Evolutionary conservation across 495 filamentous ascomycete species (phyloP), one percentile per base, ranked within the genome.

Genomic region (Penicillium maclennaniae): DNA sequence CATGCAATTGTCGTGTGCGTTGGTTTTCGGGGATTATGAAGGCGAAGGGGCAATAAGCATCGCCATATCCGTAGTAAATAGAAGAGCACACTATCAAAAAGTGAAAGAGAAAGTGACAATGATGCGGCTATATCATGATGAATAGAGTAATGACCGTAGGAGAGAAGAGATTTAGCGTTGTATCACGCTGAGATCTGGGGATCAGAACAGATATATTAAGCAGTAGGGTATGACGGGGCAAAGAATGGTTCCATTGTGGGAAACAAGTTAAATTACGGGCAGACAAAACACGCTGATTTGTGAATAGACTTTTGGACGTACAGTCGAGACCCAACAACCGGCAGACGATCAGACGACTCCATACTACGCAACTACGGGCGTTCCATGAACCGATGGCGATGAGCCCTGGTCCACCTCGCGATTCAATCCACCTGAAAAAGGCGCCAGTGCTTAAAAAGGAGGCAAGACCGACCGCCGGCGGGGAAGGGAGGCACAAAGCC

Each of bases 391-490:
- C 43, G 40, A 39, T 28, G 49, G n/a, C 40, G 45, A 49, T 50
- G 57, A 55, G 25, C 54, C 49, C 19, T 58, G 45, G 54, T 37
- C 36, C 28, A 17, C 43, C 10, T 10, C 34, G 36, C 10, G 14
- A 15, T 28, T 31, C n/a, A 43, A 14, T 46, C 56, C 47, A 56
- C 53, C 34, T 52, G 17, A n/a, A 21, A 43, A 34, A 54, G 41
- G 37, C 41, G 27, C 54, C 49, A 58, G 47, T 28, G 23, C 27
- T 31, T 61, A 10, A 58, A 67, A 57, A 25, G 48, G 69, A 40
- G 65, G 43, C 34, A 60, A 27, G 37, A 26, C 64, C 61, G 69
- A 69, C n/a, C 17, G 31, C 47, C 40, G 25, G 43, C 53, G 43
- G 47, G 50, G 42, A 41, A 37, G 52, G 44, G 19, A 52, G 17